phyloP scores from a whole-genome alignment of 805 yeast species.

The Candida multigemmis region DNA sequence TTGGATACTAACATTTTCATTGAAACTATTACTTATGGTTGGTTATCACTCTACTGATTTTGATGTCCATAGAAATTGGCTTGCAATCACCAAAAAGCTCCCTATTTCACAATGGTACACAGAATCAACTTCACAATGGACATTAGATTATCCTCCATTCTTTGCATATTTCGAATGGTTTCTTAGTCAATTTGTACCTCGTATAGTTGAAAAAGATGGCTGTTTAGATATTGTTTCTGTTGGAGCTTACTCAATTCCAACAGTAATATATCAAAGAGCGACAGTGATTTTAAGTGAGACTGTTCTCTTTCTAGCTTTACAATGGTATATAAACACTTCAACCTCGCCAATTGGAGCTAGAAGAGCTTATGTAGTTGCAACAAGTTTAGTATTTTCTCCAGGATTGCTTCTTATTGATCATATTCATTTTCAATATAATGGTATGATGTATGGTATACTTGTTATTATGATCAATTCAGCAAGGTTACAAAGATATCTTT shows the following conservation, averaged over 20 bases:
- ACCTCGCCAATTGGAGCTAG: slow-evolving; percentile 27
- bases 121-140: slow-evolving; percentile 80
- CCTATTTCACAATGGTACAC: slow-evolving; percentile 79
- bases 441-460: slow-evolving; percentile 81
- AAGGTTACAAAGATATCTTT: slow-evolving; percentile 42
- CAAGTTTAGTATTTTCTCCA: slow-evolving; percentile 79
- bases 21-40: slow-evolving; percentile 28
- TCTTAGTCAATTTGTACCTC: slow-evolving; percentile 64
- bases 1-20: slow-evolving; percentile 25
- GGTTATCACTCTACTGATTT: slow-evolving; percentile 93
- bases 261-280: slow-evolving; percentile 70
- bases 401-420: slow-evolving; percentile 89
- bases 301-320: slow-evolving; percentile 60
- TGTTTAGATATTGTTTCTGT: slow-evolving; percentile 58
- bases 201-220: slow-evolving; percentile 57
- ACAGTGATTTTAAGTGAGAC: slow-evolving; percentile 77
- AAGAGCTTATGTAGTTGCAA: slow-evolving; percentile 65
- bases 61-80: slow-evolving; percentile 96
- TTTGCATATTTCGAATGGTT: slow-evolving; percentile 93
- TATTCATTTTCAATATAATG: slow-evolving; percentile 95
- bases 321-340: slow-evolving; percentile 52
- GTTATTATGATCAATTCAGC: slow-evolving; percentile 70
- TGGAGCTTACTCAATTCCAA: slow-evolving; percentile 70
- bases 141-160: slow-evolving; percentile 94
- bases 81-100: slow-evolving; percentile 73